Evolutionary conservation across 1,139 yeast species (phyloP).

Genomic region (Petasospora fabianii): DNA sequence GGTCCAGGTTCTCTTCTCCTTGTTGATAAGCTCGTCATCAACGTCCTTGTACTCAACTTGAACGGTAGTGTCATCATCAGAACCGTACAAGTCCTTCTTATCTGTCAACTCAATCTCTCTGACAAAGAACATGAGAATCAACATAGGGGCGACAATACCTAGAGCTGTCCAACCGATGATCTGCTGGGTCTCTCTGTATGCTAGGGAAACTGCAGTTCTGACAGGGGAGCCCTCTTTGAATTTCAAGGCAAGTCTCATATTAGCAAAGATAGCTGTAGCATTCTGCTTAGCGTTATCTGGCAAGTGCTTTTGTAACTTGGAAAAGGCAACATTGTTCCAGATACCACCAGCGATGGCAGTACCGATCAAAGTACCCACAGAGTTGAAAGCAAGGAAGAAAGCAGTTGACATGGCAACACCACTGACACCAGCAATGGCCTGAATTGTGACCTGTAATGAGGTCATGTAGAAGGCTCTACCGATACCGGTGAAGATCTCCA

Average conservation of each 20-base stretch:
- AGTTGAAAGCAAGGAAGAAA: constrained; percentile 38
- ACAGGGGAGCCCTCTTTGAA: constrained; percentile 24
- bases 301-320: constrained; percentile 28
- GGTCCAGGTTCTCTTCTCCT: constrained; percentile 14
- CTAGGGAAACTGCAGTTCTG: constrained; percentile 28
- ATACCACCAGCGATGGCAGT: constrained; percentile 37
- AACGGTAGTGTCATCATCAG: constrained; percentile 6
- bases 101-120: constrained; percentile 21
- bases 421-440: constrained; percentile 39
- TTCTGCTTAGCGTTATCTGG: constrained; percentile 20
- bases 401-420: constrained; percentile 46
- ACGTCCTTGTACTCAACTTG: not conserved
- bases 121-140: constrained; percentile 26
- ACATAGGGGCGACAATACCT: constrained; percentile 26
- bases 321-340: constrained; percentile 27
- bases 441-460: constrained; percentile 32
- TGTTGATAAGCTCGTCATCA: not conserved
- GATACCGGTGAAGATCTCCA: constrained; percentile 30
- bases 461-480: constrained; percentile 33
- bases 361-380: constrained; percentile 46
- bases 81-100: constrained; percentile 16
- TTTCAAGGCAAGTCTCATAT: constrained; percentile 21
- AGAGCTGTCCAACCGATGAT: constrained; percentile 27
- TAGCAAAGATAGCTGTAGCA: constrained; percentile 25
- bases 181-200: constrained; percentile 29